These are phyloP conservation scores for Laetiporus sulphureus DNA, from an alignment of 1,284 basidiomycete species.

Conservation along the genomic window DNA sequence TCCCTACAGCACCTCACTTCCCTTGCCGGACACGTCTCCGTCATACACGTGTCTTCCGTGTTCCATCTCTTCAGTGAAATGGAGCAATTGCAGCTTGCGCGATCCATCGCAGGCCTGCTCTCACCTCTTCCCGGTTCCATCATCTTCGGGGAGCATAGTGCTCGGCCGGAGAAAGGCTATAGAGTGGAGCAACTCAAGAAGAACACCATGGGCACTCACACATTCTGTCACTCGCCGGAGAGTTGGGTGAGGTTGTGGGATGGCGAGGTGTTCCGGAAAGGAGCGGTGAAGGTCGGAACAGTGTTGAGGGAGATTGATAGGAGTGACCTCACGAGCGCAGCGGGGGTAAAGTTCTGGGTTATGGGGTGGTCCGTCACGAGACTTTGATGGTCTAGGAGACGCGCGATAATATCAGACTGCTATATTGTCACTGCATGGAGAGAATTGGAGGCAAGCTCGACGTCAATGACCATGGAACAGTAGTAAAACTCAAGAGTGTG, in stretches of 20 bases:
- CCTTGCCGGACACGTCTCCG: constrained; percentile 35
- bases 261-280: constrained; percentile 27
- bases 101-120: constrained; percentile 31
- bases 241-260: constrained; percentile 38
- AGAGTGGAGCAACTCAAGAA: constrained; percentile 5
- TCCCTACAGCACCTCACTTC: constrained; percentile 31
- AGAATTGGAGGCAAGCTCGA: too few relatives aligned
- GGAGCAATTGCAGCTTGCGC: constrained; percentile 32
- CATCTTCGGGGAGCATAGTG: constrained; percentile 26
- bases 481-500: too few relatives aligned
- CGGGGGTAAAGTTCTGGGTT: not conserved
- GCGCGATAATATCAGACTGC: too few relatives aligned
- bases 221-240: constrained; percentile 30
- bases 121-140: constrained; percentile 27
- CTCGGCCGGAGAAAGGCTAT: constrained; percentile 18
- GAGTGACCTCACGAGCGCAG: not conserved
- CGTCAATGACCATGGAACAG: too few relatives aligned
- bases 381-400: too few relatives aligned
- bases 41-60: constrained; percentile 21
- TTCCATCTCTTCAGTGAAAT: constrained; percentile 38
- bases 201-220: constrained; percentile 10
- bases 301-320: not conserved
- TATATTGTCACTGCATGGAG: too few relatives aligned
- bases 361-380: not conserved
- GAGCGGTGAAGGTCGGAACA: constrained; percentile 20